phyloP scores from a whole-genome alignment of 371 early-diverging fungal species.

The Conidiobolus incongruus region DNA sequence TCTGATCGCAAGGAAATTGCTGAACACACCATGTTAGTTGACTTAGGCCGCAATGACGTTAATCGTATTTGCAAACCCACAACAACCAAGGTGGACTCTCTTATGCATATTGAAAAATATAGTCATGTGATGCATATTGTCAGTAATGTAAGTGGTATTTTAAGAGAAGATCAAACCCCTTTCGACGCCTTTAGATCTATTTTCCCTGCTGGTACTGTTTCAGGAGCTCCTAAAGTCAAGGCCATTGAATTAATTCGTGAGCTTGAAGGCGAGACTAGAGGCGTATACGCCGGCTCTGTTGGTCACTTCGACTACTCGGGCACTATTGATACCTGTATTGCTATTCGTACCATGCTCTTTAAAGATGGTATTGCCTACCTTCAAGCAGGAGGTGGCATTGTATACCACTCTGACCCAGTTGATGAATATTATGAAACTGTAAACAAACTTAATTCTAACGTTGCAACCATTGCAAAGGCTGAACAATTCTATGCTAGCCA shows the following conservation, averaged over 20 bases:
- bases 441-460: slow-evolving; percentile 79
- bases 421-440: slow-evolving; percentile 88
- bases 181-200: slow-evolving; percentile 91
- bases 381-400: slow-evolving; percentile 90
- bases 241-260: slow-evolving; percentile 85
- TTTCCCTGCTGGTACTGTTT: slow-evolving; percentile 94
- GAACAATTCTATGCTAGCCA: slow-evolving; percentile 33
- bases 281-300: slow-evolving; percentile 88
- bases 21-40: slow-evolving; percentile 96
- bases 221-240: slow-evolving; percentile 91
- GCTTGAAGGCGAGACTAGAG: slow-evolving; percentile 76
- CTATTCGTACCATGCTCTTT: slow-evolving; percentile 90
- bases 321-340: slow-evolving; percentile 87
- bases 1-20: slow-evolving; percentile 82
- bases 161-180: slow-evolving; percentile 67
- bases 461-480: slow-evolving; percentile 63
- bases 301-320: slow-evolving; percentile 88
- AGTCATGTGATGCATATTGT: slow-evolving; percentile 97
- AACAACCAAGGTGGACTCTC: slow-evolving; percentile 76
- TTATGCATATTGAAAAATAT: slow-evolving; percentile 90
- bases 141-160: slow-evolving; percentile 67
- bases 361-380: slow-evolving; percentile 85
- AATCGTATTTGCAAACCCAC: slow-evolving; percentile 84
- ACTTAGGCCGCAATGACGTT: slow-evolving; percentile 89
- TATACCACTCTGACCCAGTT: slow-evolving; percentile 76